Percentiles rank a stretch among this genome's conserved stretches.
phyloP scores from a whole-genome alignment of 176 grass and related monocot genomes.

The Alopecurus myosuroides region DNA sequence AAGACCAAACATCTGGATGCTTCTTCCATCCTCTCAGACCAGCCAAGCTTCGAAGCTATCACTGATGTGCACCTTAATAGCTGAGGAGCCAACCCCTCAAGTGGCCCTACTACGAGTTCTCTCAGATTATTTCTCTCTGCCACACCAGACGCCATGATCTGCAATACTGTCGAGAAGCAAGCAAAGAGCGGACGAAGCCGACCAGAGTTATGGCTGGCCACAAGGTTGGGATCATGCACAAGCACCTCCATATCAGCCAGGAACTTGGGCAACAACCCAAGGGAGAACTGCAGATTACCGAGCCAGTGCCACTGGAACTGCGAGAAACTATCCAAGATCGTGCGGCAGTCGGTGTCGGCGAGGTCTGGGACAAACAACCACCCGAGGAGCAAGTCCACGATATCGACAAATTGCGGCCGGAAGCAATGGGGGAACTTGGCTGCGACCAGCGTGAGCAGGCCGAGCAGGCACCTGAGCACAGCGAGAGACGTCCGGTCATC shows the following conservation, averaged over 20 bases:
- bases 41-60: conserved; percentile 67
- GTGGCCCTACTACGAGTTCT: conserved; percentile 57
- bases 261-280: conserved; percentile 84
- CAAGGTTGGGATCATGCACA: conserved; percentile 53
- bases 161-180: conserved; percentile 87
- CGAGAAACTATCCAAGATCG: conserved; percentile 88
- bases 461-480: conserved; percentile 70
- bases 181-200: conserved; percentile 66
- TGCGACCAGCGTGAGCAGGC: conserved; percentile 70
- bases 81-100: conserved; percentile 69
- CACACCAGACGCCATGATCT: conserved; percentile 73
- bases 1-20: conserved; percentile 82
- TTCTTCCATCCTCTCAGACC: conserved; percentile 73
- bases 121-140: conserved; percentile 50
- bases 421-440: conserved; percentile 78
- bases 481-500: conserved; percentile 83
- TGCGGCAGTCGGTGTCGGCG: conserved; percentile 54
- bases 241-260: conserved; percentile 92
- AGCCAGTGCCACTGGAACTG: conserved; percentile 95
- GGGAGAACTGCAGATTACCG: conserved; percentile 75
- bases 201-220: conserved; percentile 44
- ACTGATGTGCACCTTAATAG: conserved; percentile 64
- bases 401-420: conserved; percentile 80
- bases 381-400: conserved; percentile 84
- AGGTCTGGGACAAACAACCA: conserved; percentile 86